phyloP scores from a whole-genome alignment of 2,329 filamentous ascomycete species.

The Sarocladiaceae sp. region DNA sequence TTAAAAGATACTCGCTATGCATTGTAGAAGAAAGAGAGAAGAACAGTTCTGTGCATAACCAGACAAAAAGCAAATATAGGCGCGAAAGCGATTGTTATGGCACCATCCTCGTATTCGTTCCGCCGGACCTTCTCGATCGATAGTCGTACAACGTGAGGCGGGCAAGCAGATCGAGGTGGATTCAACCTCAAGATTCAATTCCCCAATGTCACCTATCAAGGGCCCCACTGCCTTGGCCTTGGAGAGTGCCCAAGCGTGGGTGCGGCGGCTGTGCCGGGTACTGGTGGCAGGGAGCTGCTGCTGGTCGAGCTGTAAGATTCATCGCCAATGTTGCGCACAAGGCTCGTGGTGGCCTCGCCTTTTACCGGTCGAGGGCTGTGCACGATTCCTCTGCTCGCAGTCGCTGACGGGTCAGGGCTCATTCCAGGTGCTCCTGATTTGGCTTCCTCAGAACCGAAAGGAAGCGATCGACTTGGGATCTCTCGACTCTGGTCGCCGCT shows the following conservation, averaged over 20 bases:
- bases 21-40: background rate
- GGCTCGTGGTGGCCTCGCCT: constrained; percentile 30
- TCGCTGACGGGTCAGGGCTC: background rate
- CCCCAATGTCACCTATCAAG: background rate
- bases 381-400: constrained; percentile 17
- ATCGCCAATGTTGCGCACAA: constrained; percentile 25
- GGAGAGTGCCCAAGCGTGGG: background rate
- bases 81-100: no score
- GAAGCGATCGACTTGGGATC: constrained; percentile 45
- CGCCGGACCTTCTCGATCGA: no score
- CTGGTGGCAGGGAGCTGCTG: background rate
- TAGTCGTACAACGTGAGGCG: no score
- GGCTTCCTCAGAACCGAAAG: constrained; percentile 47
- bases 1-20: constrained; percentile 4
- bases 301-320: constrained; percentile 15
- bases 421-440: constrained; percentile 15
- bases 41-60: no score
- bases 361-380: constrained; percentile 40
- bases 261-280: constrained; percentile 1
- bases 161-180: no score
- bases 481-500: constrained; percentile 27
- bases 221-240: background rate
- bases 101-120: no score
- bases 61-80: background rate
- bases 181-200: background rate